A percentile compares a stretch with the other conserved stretches of the same genome.
Evolutionary conservation across 2,329 filamentous ascomycete genomes (phyloP).

Genomic region (Huntiella decipiens): DNA sequence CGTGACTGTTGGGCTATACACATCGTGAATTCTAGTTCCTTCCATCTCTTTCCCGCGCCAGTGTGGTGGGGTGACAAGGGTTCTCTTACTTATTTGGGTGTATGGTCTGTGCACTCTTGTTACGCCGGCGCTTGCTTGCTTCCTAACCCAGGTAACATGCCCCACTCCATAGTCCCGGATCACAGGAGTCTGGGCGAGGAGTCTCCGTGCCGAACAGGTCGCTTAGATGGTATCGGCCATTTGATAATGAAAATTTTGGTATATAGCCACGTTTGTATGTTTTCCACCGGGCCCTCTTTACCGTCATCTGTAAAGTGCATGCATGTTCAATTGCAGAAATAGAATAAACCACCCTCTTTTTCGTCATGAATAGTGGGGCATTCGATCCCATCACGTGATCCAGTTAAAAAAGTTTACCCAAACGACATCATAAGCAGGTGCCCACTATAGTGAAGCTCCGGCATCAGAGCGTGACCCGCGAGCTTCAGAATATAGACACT

Average conservation of each 20-base stretch:
- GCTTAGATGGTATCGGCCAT: no score
- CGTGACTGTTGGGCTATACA: no score
- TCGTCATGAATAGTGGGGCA: not conserved
- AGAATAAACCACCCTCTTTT: not conserved
- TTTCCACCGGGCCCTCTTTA: not conserved
- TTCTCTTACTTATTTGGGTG: not conserved
- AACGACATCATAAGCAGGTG: conserved; percentile 10
- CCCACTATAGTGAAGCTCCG: not conserved
- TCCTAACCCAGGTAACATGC: no score
- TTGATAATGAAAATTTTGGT: no score
- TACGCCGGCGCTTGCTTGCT: not conserved
- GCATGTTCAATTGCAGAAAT: not conserved
- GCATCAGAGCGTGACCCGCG: not conserved
- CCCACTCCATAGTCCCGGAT: no score
- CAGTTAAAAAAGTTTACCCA: conserved; percentile 9
- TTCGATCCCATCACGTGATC: conserved; percentile 6
- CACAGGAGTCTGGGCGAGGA: no score
- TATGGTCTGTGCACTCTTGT: conserved; percentile 6
- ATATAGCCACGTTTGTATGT: no score
- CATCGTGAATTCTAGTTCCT: conserved; percentile 12
- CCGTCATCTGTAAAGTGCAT: conserved; percentile 1
- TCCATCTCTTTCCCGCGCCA: conserved; percentile 8
- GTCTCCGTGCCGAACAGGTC: no score
- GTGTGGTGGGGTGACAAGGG: conserved; percentile 8
- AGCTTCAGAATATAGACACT: not conserved